Conservation (phyloP, 306 rosid genomes). For the Oxytropis ochrocephala region DNA sequence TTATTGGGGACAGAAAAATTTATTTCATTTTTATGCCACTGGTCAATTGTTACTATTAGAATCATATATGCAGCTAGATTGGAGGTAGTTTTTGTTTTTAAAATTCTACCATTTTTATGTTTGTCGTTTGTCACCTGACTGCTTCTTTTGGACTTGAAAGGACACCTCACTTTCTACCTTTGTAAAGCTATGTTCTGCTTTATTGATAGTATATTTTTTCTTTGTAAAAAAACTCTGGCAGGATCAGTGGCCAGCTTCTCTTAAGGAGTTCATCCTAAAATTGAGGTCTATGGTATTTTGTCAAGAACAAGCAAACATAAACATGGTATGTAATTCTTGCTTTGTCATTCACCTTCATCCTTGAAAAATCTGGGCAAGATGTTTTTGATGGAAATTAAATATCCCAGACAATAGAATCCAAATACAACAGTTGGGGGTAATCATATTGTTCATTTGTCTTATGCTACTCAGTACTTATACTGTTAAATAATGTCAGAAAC, state of each 20-base stretch:
- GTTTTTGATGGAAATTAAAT: not conserved
- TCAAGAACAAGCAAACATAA: constrained; percentile 59
- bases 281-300: constrained; percentile 56
- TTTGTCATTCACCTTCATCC: not conserved
- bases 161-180: constrained; percentile 5
- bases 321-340: constrained; percentile 35
- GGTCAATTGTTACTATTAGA: not conserved
- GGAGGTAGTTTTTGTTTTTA: not conserved
- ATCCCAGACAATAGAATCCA: not conserved
- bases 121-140: too few species aligned
- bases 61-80: not conserved
- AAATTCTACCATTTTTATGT: too few species aligned
- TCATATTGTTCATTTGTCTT: not conserved
- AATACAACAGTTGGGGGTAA: not conserved
- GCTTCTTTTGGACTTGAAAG: not conserved
- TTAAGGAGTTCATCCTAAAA: constrained; percentile 46
- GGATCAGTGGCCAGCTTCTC: constrained; percentile 80
- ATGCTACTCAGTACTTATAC: not conserved
- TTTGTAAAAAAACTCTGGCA: constrained; percentile 25
- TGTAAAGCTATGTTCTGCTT: constrained; percentile 2
- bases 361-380: constrained; percentile 1
- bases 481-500: not conserved
- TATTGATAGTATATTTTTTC: constrained; percentile 3
- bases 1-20: not conserved
- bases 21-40: not conserved